Percentiles rank a stretch among this genome's conserved stretches.
These are phyloP conservation scores for Cyberlindnera mississippiensis DNA, from an alignment of 805 yeast species.

Conservation along the genomic window DNA sequence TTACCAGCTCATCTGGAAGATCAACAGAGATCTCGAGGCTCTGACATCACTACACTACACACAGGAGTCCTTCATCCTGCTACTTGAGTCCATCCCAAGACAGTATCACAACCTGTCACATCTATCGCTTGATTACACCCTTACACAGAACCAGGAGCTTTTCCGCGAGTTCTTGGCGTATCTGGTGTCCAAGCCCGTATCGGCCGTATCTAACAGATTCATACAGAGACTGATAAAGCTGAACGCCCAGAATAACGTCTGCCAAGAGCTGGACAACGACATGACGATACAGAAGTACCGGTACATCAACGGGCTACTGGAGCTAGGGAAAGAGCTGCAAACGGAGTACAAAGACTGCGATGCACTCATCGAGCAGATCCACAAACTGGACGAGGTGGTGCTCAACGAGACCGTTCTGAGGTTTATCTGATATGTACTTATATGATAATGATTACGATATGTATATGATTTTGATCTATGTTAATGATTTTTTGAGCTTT, in stretches of 20 bases:
- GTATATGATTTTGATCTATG: background rate
- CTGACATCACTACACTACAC: constrained; percentile 1
- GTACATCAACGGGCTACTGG: constrained; percentile 13
- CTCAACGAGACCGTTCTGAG: constrained; percentile 14
- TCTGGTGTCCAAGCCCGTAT: constrained; percentile 8
- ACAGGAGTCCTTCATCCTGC: constrained; percentile 4
- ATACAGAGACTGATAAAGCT: constrained; percentile 11
- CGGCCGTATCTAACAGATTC: constrained; percentile 7
- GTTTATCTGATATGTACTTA: constrained; percentile 7
- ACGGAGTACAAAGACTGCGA: constrained; percentile 5
- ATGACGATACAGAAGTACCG: constrained; percentile 18
- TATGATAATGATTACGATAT: background rate
- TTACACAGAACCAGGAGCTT: constrained; percentile 11
- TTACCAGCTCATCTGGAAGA: constrained; percentile 17
- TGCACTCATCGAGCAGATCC: constrained; percentile 5
- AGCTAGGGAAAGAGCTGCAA: constrained; percentile 7
- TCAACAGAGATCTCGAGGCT: constrained; percentile 6
- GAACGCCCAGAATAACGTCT: constrained; percentile 7
- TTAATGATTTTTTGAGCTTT: too few relatives aligned
- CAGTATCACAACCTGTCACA: constrained; percentile 10
- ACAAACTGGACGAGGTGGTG: constrained; percentile 33
- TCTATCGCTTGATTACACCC: background rate
- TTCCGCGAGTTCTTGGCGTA: constrained; percentile 9
- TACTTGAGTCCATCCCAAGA: constrained; percentile 18
- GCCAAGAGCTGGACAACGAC: constrained; percentile 8